phyloP scores from a whole-genome alignment of 2,329 filamentous ascomycete species.

The Xylaria sp. region DNA sequence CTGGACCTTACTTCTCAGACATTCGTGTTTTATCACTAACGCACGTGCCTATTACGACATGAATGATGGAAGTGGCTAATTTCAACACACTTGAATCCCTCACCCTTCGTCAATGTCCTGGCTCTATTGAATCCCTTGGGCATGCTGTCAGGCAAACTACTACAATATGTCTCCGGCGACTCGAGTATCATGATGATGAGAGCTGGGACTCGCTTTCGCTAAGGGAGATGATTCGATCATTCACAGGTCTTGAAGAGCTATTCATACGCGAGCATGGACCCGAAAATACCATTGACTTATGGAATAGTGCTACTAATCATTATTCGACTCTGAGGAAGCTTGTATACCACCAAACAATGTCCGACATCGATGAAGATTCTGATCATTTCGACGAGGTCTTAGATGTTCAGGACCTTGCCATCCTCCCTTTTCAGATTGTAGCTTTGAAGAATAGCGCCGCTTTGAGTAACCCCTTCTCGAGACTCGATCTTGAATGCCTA shows the following conservation, averaged over 20 bases:
- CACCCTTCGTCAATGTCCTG: neutral
- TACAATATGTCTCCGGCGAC: neutral
- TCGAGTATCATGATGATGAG: neutral
- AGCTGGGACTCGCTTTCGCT: neutral
- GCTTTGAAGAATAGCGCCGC: neutral
- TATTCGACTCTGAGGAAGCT: neutral
- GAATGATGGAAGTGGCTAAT: neutral
- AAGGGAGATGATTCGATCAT: neutral
- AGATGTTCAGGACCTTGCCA: neutral
- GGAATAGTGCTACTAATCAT: neutral
- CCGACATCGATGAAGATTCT: neutral
- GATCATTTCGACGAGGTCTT: neutral
- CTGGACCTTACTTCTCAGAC: neutral
- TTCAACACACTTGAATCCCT: neutral
- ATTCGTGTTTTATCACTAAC: neutral
- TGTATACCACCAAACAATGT: neutral
- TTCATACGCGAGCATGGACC: neutral
- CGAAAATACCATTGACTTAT: neutral
- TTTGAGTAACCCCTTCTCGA: neutral
- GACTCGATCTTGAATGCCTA: neutral
- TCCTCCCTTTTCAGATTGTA: neutral
- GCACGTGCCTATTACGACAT: neutral
- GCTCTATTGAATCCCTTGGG: neutral
- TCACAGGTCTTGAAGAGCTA: neutral
- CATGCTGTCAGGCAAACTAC: neutral